Percentiles rank a stretch among this genome's conserved stretches.
phyloP scores from a whole-genome alignment of 345 rosid species.

The Reutealis trisperma region DNA sequence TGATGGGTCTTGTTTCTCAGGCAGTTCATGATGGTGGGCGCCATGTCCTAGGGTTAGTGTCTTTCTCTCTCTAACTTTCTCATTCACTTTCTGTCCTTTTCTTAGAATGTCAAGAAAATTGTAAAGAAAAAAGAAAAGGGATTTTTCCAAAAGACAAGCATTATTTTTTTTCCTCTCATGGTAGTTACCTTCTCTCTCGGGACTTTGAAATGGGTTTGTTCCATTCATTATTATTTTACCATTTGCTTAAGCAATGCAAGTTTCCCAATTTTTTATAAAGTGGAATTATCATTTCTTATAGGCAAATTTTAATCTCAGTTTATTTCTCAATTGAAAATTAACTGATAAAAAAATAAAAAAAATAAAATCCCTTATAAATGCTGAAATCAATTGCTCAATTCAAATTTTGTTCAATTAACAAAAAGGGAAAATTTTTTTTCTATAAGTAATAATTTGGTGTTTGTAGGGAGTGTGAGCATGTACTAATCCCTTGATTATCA shows the following conservation, averaged over 20 bases:
- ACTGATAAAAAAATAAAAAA: too few relatives aligned
- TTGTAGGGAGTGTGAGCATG: slow-evolving; percentile 13
- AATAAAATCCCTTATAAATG: too few relatives aligned
- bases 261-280: slow-evolving; percentile 22
- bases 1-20: slow-evolving; percentile 98
- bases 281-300: slow-evolving; percentile 14
- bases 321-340: too few relatives aligned
- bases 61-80: slow-evolving; percentile 27
- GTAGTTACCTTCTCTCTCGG: background rate
- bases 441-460: too few relatives aligned
- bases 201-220: slow-evolving; percentile 6
- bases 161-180: slow-evolving; percentile 24
- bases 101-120: slow-evolving; percentile 7
- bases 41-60: slow-evolving; percentile 91
- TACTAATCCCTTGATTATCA: background rate
- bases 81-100: background rate
- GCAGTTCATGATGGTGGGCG: slow-evolving; percentile 99
- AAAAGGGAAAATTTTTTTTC: background rate
- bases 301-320: too few relatives aligned
- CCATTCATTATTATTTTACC: background rate
- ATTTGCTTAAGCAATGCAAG: slow-evolving; percentile 31
- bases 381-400: too few relatives aligned
- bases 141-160: slow-evolving; percentile 32
- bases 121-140: background rate
- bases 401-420: too few relatives aligned